Conservation (phyloP, 495 filamentous ascomycete genomes). For the Penicillium salamii region DNA sequence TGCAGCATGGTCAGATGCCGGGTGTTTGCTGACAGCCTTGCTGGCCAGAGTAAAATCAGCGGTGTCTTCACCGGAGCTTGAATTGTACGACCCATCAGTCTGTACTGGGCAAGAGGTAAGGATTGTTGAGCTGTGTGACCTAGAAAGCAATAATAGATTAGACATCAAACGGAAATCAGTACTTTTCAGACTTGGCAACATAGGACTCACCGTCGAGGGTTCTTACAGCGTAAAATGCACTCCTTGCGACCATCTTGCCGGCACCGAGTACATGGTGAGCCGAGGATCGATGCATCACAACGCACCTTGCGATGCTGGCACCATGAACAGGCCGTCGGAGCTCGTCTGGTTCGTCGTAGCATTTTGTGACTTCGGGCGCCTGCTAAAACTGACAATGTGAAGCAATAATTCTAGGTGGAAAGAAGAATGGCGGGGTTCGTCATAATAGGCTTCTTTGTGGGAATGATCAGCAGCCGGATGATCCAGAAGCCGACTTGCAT, state of each 20-base stretch:
- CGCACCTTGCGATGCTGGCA: slow-evolving; percentile 51
- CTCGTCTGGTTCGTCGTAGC: slow-evolving; percentile 33
- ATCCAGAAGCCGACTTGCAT: neutral
- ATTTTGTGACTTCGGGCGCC: slow-evolving; percentile 2
- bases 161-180: too few species aligned
- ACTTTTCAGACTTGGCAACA: too few species aligned
- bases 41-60: too few species aligned
- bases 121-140: too few species aligned
- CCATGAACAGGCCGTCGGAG: slow-evolving; percentile 46
- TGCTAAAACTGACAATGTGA: neutral
- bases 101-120: too few species aligned
- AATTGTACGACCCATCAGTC: too few species aligned
- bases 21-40: too few species aligned
- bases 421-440: neutral
- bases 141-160: too few species aligned
- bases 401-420: neutral
- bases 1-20: neutral
- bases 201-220: slow-evolving; percentile 32
- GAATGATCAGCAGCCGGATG: neutral
- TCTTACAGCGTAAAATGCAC: slow-evolving; percentile 31
- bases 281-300: slow-evolving; percentile 48
- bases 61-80: too few species aligned
- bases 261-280: slow-evolving; percentile 50
- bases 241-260: slow-evolving; percentile 39
- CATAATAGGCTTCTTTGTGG: neutral